These are phyloP conservation scores for Neofusicoccum kwambonambiense DNA, from an alignment of 2,329 filamentous ascomycete species.

Conservation along the genomic window DNA sequence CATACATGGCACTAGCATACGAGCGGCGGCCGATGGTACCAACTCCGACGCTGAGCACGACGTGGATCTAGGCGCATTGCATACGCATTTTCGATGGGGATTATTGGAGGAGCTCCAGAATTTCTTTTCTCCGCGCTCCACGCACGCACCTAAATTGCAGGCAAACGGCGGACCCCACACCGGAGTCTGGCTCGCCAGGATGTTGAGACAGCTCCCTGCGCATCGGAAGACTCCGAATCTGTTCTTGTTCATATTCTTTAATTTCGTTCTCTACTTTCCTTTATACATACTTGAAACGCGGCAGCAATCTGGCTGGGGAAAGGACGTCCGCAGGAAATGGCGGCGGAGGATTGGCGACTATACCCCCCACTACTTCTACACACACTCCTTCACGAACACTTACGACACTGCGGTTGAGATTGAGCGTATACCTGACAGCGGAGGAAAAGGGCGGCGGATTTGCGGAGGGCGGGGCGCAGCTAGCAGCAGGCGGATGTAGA, in stretches of 20 bases:
- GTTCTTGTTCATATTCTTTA: slow-evolving; percentile 16
- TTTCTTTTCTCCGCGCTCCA: background rate
- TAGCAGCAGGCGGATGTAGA: background rate
- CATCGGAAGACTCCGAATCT: background rate
- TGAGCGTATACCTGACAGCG: background rate
- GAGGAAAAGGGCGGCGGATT: background rate
- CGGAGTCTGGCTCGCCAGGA: slow-evolving; percentile 13
- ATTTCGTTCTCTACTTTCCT: slow-evolving; percentile 15
- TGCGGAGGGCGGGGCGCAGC: background rate
- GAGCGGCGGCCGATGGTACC: background rate
- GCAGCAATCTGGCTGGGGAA: background rate
- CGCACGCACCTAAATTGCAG: slow-evolving; percentile 7
- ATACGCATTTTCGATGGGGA: background rate
- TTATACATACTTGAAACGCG: slow-evolving; percentile 12
- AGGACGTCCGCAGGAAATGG: background rate
- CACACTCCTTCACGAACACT: slow-evolving; percentile 15
- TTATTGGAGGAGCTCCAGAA: background rate
- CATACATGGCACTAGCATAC: slow-evolving; percentile 43
- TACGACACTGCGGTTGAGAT: background rate
- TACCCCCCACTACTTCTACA: slow-evolving; percentile 3
- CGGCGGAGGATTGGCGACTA: slow-evolving; percentile 5
- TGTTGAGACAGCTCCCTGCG: slow-evolving; percentile 14
- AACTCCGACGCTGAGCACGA: slow-evolving; percentile 15
- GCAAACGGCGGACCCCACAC: background rate
- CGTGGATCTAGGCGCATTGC: slow-evolving; percentile 12